Conservation (phyloP, 495 filamentous ascomycete genomes). For the Aspergillus carlsbadensis region DNA sequence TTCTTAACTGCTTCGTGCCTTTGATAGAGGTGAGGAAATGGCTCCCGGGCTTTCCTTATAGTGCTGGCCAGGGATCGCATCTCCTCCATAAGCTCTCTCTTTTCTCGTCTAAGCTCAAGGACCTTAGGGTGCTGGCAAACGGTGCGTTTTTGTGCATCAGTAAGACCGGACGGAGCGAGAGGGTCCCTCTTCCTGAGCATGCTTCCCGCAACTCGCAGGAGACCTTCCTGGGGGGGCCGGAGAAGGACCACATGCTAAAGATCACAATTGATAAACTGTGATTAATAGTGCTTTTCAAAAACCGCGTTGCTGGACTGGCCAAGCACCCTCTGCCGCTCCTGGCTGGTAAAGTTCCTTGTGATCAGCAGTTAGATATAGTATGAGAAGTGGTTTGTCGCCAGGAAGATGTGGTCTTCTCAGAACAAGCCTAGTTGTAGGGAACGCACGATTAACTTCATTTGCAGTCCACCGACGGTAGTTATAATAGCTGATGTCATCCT, state of each 20-base stretch:
- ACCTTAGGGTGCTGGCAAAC: constrained; percentile 26
- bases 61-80: constrained; percentile 30
- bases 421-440: background rate
- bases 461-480: constrained; percentile 29
- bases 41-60: constrained; percentile 20
- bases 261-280: constrained; percentile 27
- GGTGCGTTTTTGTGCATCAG: constrained; percentile 22
- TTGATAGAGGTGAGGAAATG: constrained; percentile 29
- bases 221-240: constrained; percentile 15
- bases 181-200: constrained; percentile 30
- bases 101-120: constrained; percentile 25
- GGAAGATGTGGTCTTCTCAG: background rate
- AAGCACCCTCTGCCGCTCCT: constrained; percentile 31
- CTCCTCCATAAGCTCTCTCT: constrained; percentile 29
- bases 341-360: constrained; percentile 30
- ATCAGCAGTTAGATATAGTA: constrained; percentile 12
- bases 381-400: background rate
- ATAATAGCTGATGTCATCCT: constrained; percentile 34
- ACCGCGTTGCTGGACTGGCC: constrained; percentile 27
- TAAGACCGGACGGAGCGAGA: constrained; percentile 24
- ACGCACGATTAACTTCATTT: constrained; percentile 36
- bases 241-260: constrained; percentile 24
- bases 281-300: constrained; percentile 33
- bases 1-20: constrained; percentile 22
- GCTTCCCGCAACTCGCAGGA: constrained; percentile 18